Conservation (phyloP, 164 flowering plant species). For the Liriodendron chinense region DNA sequence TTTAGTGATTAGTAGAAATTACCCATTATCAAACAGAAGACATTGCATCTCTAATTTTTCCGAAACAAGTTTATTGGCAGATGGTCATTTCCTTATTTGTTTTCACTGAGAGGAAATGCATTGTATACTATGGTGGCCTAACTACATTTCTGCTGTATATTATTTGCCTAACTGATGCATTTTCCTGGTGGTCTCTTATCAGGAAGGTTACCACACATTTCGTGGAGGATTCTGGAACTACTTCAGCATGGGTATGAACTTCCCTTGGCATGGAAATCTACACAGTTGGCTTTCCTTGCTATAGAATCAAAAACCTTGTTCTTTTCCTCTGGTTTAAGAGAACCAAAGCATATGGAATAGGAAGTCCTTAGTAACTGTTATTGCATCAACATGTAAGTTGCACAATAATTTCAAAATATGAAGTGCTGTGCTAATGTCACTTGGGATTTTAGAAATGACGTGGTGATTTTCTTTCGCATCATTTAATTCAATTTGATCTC, state of each 20-base stretch:
- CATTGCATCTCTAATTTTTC: no score
- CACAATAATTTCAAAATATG: background rate
- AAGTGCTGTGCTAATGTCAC: background rate
- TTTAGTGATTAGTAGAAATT: no score
- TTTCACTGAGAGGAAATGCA: background rate
- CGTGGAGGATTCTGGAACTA: conserved; percentile 99
- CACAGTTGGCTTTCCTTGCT: background rate
- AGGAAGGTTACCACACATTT: conserved; percentile 82
- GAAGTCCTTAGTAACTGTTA: background rate
- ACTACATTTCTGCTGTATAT: background rate
- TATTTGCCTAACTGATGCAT: background rate
- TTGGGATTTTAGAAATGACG: background rate
- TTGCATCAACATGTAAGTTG: background rate
- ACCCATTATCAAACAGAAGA: no score
- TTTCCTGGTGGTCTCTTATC: conserved; percentile 9
- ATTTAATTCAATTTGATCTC: background rate
- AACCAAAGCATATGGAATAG: background rate
- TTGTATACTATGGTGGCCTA: background rate
- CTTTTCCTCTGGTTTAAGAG: no score
- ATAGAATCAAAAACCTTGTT: background rate
- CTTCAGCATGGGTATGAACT: conserved; percentile 88
- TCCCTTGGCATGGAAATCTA: background rate
- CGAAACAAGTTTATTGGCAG: background rate
- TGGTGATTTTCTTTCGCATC: background rate
- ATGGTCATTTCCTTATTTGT: background rate